A percentile compares a stretch with the other conserved stretches of the same genome.
These are phyloP conservation scores for Coleophoma eucalyptorum DNA, from an alignment of 2,329 filamentous ascomycete species.

Conservation along the genomic window DNA sequence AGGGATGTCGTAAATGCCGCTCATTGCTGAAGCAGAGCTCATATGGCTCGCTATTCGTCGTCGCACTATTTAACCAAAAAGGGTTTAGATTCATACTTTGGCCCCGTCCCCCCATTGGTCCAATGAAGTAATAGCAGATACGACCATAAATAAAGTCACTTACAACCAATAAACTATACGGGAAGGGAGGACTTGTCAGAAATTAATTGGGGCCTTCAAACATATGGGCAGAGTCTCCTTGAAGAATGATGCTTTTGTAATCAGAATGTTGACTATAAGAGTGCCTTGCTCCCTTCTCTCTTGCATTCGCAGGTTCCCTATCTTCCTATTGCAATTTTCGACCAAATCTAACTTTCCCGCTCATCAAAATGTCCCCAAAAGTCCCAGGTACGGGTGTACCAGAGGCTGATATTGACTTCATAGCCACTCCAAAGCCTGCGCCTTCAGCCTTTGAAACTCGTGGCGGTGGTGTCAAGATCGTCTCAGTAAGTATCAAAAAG, in stretches of 20 bases:
- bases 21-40: background rate
- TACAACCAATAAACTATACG: background rate
- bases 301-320: too few species aligned
- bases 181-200: too few species aligned
- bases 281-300: too few species aligned
- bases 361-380: background rate
- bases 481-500: conserved; percentile 16
- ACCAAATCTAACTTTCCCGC: too few species aligned
- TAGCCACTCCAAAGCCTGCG: conserved; percentile 19
- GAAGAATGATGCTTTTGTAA: too few species aligned
- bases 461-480: conserved; percentile 20
- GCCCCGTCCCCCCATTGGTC: too few species aligned
- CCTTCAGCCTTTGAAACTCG: conserved; percentile 15
- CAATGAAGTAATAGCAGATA: too few species aligned
- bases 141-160: too few species aligned
- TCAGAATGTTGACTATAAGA: too few species aligned
- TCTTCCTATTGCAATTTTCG: too few species aligned
- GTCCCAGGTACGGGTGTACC: background rate
- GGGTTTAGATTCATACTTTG: background rate
- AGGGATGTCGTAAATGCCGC: background rate
- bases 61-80: conserved; percentile 4
- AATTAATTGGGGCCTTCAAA: too few species aligned
- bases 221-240: too few species aligned
- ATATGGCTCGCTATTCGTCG: background rate
- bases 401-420: conserved; percentile 19